These are phyloP conservation scores for Boechera retrofracta DNA, from an alignment of 345 rosid genomes.

Conservation along the genomic window DNA sequence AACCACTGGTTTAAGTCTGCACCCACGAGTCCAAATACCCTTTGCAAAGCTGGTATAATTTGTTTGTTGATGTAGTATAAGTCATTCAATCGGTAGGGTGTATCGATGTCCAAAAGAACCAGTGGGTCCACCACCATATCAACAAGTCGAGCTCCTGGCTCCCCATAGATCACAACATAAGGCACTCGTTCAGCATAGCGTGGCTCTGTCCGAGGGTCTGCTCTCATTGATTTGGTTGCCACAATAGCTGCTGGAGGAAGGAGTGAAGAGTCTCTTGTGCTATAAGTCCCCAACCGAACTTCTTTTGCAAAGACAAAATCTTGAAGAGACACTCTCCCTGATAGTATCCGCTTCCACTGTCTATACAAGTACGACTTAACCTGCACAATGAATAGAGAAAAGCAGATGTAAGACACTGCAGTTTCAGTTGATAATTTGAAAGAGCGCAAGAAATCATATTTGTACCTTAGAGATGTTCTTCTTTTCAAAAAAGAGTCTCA, in stretches of 20 bases:
- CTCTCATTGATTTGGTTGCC: conserved; percentile 82
- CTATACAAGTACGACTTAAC: conserved; percentile 80
- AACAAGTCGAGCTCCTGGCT: conserved; percentile 88
- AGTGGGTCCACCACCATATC: conserved; percentile 96
- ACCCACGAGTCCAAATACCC: conserved; percentile 89
- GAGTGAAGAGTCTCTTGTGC: conserved; percentile 62
- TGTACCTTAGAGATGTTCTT: conserved; percentile 70
- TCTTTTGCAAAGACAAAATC: conserved; percentile 96
- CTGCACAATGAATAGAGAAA: conserved; percentile 48
- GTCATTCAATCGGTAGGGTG: conserved; percentile 84
- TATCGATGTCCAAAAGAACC: conserved; percentile 74
- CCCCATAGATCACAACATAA: conserved; percentile 90
- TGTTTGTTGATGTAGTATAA: conserved; percentile 88
- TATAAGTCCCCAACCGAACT: conserved; percentile 91
- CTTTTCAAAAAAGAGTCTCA: conserved; percentile 75
- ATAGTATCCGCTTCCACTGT: conserved; percentile 85
- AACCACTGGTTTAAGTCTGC: conserved; percentile 86
- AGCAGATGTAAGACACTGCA: conserved; percentile 27
- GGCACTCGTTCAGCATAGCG: conserved; percentile 89
- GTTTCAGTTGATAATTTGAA: conserved; percentile 18
- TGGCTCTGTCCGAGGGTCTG: conserved; percentile 93
- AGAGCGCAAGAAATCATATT: conserved; percentile 13
- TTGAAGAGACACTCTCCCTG: conserved; percentile 87
- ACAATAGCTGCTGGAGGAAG: conserved; percentile 97
- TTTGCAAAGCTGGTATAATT: conserved; percentile 90